Evolutionary conservation across 768 basidiomycete species (phyloP), one percentile per base, ranked within the genome.

Genomic region (Suillus alpinus): DNA sequence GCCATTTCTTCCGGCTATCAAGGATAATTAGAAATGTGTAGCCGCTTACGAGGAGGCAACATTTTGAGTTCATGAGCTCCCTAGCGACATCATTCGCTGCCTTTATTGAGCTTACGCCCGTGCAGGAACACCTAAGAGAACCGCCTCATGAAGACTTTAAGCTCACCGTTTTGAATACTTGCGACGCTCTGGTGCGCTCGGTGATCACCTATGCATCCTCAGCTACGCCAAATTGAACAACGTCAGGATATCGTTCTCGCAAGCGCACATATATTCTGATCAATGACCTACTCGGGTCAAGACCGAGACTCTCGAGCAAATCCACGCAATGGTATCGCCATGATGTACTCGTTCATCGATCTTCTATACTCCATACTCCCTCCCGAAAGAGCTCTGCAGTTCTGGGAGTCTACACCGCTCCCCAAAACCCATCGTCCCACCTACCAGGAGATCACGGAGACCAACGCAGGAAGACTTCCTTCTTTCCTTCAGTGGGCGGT

Each of bases 401-500:
- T 26, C 26, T 26, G 1, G 26, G 26, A 3, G 26, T 1, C 87
- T 1, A 81, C 83, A 0, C 81, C 81, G 6, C 77, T 77, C 2
- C 69, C 69, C 44, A 81, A 82, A 5, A 57, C 73, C 0, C 73
- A 74, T 13, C 74, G 73, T 31, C 69, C 78, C 14, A 76, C 82
- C 4, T 89, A 89, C 67, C 69, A 85, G 62, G 86, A 91, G 64
- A 73, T 75, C 40, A 66, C 82, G 1, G 91, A 93, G 66, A 78
- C 81, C 20, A 83, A 80, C 2, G 74, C 82, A 26, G 86, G 83
- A 2, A 83, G 86, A 60, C 77, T 92, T 0, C 85, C 86, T 1
- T 81, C 86, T 1, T 95, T 96, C 72, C 76, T 96, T 51, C 91
- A 93, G 60, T 96, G 94, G 94, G 92, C 92, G 0, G 85, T 92